A percentile compares a stretch with the other conserved stretches of the same genome.
phyloP scores from a whole-genome alignment of 2,329 filamentous ascomycete species.

The Trichoderma sp. region DNA sequence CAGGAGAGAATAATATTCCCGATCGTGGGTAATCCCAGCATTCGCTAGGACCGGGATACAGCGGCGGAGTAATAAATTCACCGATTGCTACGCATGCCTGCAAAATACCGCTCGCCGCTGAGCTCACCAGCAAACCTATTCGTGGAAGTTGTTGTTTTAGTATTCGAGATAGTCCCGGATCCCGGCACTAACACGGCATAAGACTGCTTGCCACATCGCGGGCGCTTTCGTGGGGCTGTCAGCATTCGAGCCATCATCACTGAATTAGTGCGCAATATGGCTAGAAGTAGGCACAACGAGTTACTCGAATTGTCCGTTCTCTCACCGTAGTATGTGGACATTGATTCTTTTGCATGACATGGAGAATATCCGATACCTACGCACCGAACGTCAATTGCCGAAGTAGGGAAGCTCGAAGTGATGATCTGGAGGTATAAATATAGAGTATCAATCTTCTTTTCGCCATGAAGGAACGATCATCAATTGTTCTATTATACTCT shows the following conservation, averaged over 20 bases:
- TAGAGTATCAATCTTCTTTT: neutral
- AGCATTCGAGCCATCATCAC: neutral
- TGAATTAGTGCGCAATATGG: neutral
- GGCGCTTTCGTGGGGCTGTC: neutral
- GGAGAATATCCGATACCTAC: neutral
- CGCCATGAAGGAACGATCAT: neutral
- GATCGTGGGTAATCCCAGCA: neutral
- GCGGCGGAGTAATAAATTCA: neutral
- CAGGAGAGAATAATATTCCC: slow-evolving; percentile 12
- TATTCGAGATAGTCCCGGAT: neutral
- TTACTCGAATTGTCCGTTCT: neutral
- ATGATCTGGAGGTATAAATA: neutral
- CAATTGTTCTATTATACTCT: neutral
- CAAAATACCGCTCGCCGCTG: neutral
- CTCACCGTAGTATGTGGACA: neutral
- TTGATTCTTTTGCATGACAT: neutral
- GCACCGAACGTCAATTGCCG: neutral
- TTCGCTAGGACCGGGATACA: neutral
- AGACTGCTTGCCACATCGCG: neutral
- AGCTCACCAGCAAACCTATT: neutral
- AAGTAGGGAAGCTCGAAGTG: neutral
- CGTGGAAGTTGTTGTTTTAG: neutral
- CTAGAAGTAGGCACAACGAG: neutral
- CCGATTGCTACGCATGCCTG: neutral
- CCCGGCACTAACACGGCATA: neutral